These are phyloP conservation scores for Paramecium biaurelia DNA, from an alignment of 73 alveolate genomes.

Conservation along the genomic window DNA sequence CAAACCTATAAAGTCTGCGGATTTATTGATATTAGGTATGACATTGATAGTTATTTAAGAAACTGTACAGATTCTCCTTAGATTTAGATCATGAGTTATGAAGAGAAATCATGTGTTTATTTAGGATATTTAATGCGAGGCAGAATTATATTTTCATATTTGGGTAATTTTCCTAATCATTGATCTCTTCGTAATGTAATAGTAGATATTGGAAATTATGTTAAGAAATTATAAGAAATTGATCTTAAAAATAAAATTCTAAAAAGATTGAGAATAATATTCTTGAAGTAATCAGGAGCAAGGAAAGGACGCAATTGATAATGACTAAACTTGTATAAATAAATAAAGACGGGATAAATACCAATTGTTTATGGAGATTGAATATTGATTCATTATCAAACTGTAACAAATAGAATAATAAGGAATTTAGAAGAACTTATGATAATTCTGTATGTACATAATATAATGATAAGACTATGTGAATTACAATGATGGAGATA, in stretches of 20 bases:
- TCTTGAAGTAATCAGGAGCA: background rate
- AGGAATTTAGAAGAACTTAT: constrained; percentile 1
- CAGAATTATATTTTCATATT: background rate
- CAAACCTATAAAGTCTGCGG: background rate
- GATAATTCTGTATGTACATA: background rate
- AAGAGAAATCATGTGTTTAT: background rate
- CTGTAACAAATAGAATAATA: background rate
- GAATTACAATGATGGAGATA: background rate
- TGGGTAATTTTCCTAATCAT: background rate
- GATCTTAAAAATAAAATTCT: background rate
- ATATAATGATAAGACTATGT: constrained; percentile 49
- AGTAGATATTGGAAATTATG: constrained; percentile 34
- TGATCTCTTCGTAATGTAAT: background rate
- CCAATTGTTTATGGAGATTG: background rate
- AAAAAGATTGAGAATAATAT: background rate
- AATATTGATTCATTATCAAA: background rate
- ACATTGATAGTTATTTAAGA: background rate
- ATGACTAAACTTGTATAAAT: background rate
- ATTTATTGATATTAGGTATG: background rate
- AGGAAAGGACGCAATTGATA: background rate
- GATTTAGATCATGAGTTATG: background rate
- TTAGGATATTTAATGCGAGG: constrained; percentile 10
- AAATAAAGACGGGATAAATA: background rate
- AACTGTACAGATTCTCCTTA: constrained; percentile 5
- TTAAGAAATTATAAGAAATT: background rate